These are phyloP conservation scores for Lepraria neglecta DNA, from an alignment of 495 filamentous ascomycete genomes.

Conservation along the genomic window DNA sequence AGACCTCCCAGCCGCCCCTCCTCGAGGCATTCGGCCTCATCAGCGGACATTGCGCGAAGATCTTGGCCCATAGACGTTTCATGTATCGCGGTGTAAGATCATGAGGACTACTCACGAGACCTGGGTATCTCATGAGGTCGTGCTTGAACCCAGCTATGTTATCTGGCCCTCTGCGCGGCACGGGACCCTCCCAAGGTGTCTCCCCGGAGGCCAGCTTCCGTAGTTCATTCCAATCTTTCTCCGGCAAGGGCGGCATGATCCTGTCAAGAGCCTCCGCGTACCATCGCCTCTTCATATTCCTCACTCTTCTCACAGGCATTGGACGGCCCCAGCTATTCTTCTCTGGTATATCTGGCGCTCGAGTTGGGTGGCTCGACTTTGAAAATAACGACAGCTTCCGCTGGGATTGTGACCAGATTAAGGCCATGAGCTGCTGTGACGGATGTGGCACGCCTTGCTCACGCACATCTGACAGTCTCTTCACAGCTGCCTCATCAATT, in stretches of 20 bases:
- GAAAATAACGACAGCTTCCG: constrained; percentile 9
- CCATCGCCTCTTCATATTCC: constrained; percentile 55
- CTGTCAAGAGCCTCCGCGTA: constrained; percentile 50
- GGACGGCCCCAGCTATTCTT: constrained; percentile 59
- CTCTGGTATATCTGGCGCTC: constrained; percentile 50
- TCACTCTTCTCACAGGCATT: constrained; percentile 44
- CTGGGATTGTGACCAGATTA: constrained; percentile 37
- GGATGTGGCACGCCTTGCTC: constrained; percentile 30
- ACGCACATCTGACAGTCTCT: constrained; percentile 17
- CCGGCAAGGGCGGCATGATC: constrained; percentile 66
- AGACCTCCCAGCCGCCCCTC: constrained; percentile 7
- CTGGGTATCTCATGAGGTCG: constrained; percentile 3
- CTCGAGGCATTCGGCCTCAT: constrained; percentile 17
- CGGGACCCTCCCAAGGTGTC: constrained; percentile 37
- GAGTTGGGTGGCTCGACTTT: constrained; percentile 34
- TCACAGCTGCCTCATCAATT: constrained; percentile 27
- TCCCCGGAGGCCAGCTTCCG: constrained; percentile 51
- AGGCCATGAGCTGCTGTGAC: constrained; percentile 23
- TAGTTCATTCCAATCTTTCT: constrained; percentile 57
- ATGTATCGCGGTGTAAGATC: constrained; percentile 26
- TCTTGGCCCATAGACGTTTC: constrained; percentile 27
- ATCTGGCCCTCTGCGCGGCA: constrained; percentile 31
- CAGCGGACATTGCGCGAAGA: constrained; percentile 28
- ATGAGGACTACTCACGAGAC: constrained; percentile 20
- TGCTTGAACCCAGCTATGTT: neutral